Evolutionary conservation across 2,329 filamentous ascomycete genomes (phyloP).

Genomic region (Lasiodiplodia theobromae): DNA sequence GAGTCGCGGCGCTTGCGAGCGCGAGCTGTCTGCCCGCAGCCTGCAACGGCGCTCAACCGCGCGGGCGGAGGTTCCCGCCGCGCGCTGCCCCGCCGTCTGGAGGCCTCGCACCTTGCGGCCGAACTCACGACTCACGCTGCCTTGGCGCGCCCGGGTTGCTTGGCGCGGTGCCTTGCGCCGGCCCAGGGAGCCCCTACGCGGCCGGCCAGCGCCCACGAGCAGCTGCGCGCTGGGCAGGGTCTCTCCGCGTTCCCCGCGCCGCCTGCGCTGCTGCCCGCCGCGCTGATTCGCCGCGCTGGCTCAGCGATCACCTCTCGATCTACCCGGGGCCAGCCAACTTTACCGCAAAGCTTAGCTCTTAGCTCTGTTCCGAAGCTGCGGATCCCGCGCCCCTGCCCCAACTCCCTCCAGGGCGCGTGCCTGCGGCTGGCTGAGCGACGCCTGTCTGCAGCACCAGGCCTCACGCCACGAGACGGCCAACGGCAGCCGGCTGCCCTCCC

Average conservation of each 20-base stretch:
- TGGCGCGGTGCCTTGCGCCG: constrained; percentile 13
- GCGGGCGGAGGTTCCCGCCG: constrained; percentile 18
- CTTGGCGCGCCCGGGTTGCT: constrained; percentile 11
- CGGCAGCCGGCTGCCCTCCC: constrained; percentile 19
- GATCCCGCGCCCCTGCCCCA: constrained; percentile 19
- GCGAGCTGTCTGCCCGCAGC: not conserved
- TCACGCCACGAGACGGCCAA: constrained; percentile 5
- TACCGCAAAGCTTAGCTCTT: constrained; percentile 25
- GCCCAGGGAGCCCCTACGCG: not conserved
- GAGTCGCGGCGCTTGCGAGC: not conserved
- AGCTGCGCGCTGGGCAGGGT: constrained; percentile 8
- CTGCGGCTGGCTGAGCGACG: constrained; percentile 19
- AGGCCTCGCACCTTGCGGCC: constrained; percentile 17
- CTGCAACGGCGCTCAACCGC: constrained; percentile 11
- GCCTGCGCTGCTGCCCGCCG: not conserved
- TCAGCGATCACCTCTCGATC: constrained; percentile 25
- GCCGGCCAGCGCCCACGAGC: constrained; percentile 9
- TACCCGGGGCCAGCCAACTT: constrained; percentile 21
- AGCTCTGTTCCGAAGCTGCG: constrained; percentile 19
- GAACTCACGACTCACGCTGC: constrained; percentile 22
- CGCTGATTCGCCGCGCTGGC: constrained; percentile 19
- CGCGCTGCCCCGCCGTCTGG: not conserved
- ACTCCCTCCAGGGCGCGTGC: constrained; percentile 5
- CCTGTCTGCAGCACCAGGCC: not conserved
- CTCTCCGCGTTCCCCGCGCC: constrained; percentile 14